Base-by-base conservation (phyloP, 441 rosid species). In the Eutrema salsugineum region DNA sequence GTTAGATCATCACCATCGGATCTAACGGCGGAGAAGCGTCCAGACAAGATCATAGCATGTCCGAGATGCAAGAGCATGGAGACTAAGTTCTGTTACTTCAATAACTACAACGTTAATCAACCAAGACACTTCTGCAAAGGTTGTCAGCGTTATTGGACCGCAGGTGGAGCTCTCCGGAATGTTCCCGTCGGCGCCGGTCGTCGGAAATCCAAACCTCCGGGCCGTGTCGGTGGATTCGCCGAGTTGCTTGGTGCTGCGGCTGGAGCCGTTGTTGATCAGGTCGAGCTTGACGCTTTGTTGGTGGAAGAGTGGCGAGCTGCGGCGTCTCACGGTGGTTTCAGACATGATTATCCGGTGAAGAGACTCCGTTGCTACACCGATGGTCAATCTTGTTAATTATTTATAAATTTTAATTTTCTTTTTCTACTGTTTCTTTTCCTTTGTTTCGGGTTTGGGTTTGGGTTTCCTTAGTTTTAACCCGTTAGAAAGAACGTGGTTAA, bases 131-230 rank as follows among this genome's bases (percentile, higher is more conserved):
- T 91, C 78, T 93, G 98, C 59, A 89, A 82, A 81, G 96, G 97
- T 58, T 93, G 98, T 74, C 98, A 93, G 72, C 84, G 98, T 73
- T 93, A 93, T 74, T 93, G 98, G 98, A 93, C 98, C 0, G 96
- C 96, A 0, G 98, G 98, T 15, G 98, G 98, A 10, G 94, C 91
- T 64, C 96, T 93, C 22, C 83, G 98, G 40, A 91, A 93, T 68
- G 98, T 93, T 40, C 98, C 98, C 0, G 85, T 93, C 0, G 97
- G 97, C 0, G 96, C 98, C 7, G 98, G 98, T 46, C 96, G 98
- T 6, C 88, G 98, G 70, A 93, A 88, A 67, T 66, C 80, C 62
- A 93, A 87, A 80, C 93, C 88, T 0, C 90, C 88, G 1, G 85
- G 70, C 1, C 91, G 82, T 10, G 80, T 82, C 74, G 78, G 86